Evolutionary conservation across 306 rosid genomes (phyloP), one percentile per base, ranked within the genome.

Genomic region (Corylus americana): DNA sequence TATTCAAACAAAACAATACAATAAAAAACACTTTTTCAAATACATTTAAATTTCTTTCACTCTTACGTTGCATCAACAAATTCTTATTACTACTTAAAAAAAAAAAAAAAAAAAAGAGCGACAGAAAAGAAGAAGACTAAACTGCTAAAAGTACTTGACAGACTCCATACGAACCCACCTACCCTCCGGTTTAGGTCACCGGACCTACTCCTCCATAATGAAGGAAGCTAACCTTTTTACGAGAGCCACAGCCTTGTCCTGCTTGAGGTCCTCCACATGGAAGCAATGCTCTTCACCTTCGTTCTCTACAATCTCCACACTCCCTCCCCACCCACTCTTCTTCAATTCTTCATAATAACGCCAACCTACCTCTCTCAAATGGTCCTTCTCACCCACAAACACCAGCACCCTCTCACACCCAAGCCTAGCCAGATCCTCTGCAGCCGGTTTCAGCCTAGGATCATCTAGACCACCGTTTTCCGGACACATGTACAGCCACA

Each of bases 291-390:
- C 82, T 31, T 85, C 79, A 1, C 79, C 82, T 12, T 64, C 31
- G 1, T 67, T 79, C 47, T 78, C 88, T 29, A 74, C 85, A 0
- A 83, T 53, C 78, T 79, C 83, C 5, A 75, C 74, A 3, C 4
- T 75, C 6, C 89, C 85, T 1, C 64, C 29, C 87, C 87, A 86
- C 10, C 81, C 77, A 57, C 85, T 83, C 51, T 78, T 63, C 66
- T 14, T 62, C 77, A 86, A 13, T 0, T 74, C 75, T 64, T 78
- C 74, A 27, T 63, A 64, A 44, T 83, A 78, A 18, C 42, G 51
- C 70, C 63, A 22, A 4, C 78, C 87, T 42, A 66, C 72, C 10
- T 86, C 85, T 67, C 66, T 86, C 25, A 83, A 2, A 2, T 2
- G 16, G 57, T 86, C 89, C 55, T 70, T 61, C 69, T 75, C 83